Evolutionary conservation across 805 yeast genomes (phyloP).

Genomic region (Saccharomycopsis synnaedendra): DNA sequence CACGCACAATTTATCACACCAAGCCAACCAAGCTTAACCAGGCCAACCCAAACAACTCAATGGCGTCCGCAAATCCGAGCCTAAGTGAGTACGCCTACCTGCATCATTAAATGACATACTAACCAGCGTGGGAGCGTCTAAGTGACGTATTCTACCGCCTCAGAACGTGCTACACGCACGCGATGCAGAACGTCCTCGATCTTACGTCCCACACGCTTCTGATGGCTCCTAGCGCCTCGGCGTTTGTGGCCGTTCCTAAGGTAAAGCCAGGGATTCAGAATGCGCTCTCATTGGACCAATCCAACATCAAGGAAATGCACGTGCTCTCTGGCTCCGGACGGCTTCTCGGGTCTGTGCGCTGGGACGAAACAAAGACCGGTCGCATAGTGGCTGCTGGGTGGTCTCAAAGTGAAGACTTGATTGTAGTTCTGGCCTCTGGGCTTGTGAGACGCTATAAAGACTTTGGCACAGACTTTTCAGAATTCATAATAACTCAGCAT

Average conservation of each 20-base stretch:
- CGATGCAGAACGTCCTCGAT: constrained; percentile 34
- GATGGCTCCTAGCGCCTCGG: constrained; percentile 41
- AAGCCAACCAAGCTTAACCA: not conserved
- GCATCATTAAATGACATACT: not conserved
- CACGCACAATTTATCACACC: no score
- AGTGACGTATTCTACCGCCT: constrained; percentile 58
- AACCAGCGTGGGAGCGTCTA: constrained; percentile 58
- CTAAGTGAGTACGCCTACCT: constrained; percentile 1
- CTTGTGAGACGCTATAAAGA: constrained; percentile 49
- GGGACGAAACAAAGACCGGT: constrained; percentile 37
- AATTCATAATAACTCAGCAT: constrained; percentile 29
- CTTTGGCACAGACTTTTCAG: constrained; percentile 56
- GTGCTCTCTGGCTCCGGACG: constrained; percentile 27
- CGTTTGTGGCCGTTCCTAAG: constrained; percentile 37
- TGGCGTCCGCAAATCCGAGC: constrained; percentile 13
- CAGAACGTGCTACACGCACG: constrained; percentile 42
- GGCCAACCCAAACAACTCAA: not conserved
- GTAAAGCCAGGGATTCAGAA: constrained; percentile 15
- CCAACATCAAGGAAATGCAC: constrained; percentile 16
- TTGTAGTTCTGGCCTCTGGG: constrained; percentile 43
- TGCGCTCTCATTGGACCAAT: not conserved
- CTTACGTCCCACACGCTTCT: constrained; percentile 33
- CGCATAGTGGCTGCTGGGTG: constrained; percentile 43
- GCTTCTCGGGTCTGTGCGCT: constrained; percentile 23
- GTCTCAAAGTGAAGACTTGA: constrained; percentile 40